Percentiles rank a stretch among this genome's conserved stretches.
Conservation (phyloP, 768 basidiomycete species). For the Leucosporidium creatinivorum region DNA sequence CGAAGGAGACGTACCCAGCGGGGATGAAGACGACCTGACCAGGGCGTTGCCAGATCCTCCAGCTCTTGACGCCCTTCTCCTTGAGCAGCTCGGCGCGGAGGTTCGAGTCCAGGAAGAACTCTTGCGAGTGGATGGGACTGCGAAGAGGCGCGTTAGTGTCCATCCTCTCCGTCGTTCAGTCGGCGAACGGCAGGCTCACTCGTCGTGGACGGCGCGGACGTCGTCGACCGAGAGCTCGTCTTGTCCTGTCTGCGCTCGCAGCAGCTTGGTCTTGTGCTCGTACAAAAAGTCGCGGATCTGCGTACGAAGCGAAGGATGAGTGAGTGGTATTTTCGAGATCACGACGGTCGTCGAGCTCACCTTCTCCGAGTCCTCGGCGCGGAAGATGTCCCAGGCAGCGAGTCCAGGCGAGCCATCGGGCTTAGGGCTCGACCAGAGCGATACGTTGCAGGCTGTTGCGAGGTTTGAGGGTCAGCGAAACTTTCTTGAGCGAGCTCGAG, state of each 20-base stretch:
- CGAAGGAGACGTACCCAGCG: slow-evolving; percentile 56
- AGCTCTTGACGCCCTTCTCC: slow-evolving; percentile 63
- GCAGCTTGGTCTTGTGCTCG: slow-evolving; percentile 47
- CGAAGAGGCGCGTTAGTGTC: neutral
- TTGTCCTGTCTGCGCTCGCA: slow-evolving; percentile 29
- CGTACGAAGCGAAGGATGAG: neutral
- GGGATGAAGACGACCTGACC: slow-evolving; percentile 94
- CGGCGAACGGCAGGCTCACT: slow-evolving; percentile 39
- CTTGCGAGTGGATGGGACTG: slow-evolving; percentile 77
- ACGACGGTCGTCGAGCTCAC: slow-evolving; percentile 3
- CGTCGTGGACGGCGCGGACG: slow-evolving; percentile 40
- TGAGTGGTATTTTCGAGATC: too few species aligned
- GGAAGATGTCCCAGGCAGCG: slow-evolving; percentile 88
- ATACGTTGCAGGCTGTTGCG: slow-evolving; percentile 66
- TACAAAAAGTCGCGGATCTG: slow-evolving; percentile 65
- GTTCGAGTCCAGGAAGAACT: slow-evolving; percentile 69
- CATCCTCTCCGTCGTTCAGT: neutral
- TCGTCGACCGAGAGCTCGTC: slow-evolving; percentile 37
- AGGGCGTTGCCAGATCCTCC: slow-evolving; percentile 78
- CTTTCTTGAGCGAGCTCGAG: too few species aligned
- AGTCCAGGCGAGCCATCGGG: slow-evolving; percentile 51
- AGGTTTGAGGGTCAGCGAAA: neutral
- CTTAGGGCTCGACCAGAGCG: slow-evolving; percentile 66
- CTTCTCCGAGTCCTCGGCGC: slow-evolving; percentile 66
- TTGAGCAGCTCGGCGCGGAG: slow-evolving; percentile 62